phyloP scores from a whole-genome alignment of 208 protist species.

The Trichomonas vaginalis region DNA sequence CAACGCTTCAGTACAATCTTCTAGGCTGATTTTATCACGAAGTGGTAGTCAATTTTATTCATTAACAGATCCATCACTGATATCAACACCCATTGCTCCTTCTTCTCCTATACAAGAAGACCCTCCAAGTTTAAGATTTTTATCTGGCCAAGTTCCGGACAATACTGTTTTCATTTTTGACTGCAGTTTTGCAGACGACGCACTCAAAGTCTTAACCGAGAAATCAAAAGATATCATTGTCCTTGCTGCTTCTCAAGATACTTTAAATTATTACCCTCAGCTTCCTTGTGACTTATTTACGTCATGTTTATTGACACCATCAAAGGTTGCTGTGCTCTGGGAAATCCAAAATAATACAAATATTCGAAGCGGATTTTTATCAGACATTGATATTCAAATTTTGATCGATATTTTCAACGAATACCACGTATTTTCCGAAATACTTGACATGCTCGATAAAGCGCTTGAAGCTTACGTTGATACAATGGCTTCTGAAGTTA shows the following conservation, averaged over 20 bases:
- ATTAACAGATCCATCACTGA: background rate
- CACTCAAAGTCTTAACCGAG: background rate
- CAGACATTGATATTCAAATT: background rate
- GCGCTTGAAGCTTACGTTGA: background rate
- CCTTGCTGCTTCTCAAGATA: background rate
- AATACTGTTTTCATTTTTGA: background rate
- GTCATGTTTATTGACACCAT: background rate
- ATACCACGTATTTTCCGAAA: no score
- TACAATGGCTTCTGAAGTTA: background rate
- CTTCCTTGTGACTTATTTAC: constrained; percentile 10
- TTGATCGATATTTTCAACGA: background rate
- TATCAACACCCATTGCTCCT: background rate
- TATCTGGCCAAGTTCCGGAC: background rate
- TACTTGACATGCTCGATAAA: background rate
- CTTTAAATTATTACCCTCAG: background rate
- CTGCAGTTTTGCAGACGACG: background rate
- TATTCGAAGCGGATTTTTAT: background rate
- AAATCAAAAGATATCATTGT: background rate
- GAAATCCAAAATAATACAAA: background rate
- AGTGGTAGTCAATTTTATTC: background rate
- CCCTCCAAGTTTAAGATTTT: background rate
- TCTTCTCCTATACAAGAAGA: background rate
- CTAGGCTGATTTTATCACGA: background rate
- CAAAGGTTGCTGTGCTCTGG: background rate
- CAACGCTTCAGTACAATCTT: no score